phyloP scores from a whole-genome alignment of 148 eudicot genomes.

The Spergularia marina region DNA sequence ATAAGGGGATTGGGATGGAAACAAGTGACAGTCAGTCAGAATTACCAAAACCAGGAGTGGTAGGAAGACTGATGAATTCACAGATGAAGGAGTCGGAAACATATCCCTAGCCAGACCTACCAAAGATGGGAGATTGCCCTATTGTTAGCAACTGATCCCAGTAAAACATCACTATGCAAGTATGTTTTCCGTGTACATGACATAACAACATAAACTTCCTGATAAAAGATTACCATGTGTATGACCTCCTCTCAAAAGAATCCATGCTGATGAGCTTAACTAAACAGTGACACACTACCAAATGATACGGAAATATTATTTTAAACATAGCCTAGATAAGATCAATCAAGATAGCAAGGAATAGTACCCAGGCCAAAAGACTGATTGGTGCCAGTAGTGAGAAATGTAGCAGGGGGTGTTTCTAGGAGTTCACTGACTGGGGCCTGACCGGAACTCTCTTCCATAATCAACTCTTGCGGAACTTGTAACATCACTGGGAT shows the following conservation, averaged over 20 bases:
- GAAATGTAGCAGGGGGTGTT: constrained; percentile 56
- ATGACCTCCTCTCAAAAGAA: background rate
- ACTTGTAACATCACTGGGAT: constrained; percentile 60
- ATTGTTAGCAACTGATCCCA: background rate
- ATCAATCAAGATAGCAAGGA: background rate
- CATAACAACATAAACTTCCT: background rate
- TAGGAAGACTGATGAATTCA: constrained; percentile 38
- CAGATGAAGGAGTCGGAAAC: constrained; percentile 33
- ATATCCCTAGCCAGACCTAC: constrained; percentile 52
- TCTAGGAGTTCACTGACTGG: constrained; percentile 52
- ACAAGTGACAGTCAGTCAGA: background rate
- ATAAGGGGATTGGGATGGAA: background rate
- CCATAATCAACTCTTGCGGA: constrained; percentile 43
- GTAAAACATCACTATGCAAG: background rate
- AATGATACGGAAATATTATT: background rate
- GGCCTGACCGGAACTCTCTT: constrained; percentile 40
- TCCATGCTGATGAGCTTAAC: too few relatives aligned
- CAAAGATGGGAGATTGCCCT: background rate
- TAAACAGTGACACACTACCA: too few relatives aligned
- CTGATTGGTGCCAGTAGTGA: constrained; percentile 61
- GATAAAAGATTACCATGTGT: too few relatives aligned
- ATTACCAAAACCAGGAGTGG: constrained; percentile 20
- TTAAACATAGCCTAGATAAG: background rate
- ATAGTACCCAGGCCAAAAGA: constrained; percentile 59
- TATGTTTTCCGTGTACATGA: background rate